These are phyloP conservation scores for Neonectria ditissima DNA, from an alignment of 2,329 filamentous ascomycete genomes.

Conservation along the genomic window DNA sequence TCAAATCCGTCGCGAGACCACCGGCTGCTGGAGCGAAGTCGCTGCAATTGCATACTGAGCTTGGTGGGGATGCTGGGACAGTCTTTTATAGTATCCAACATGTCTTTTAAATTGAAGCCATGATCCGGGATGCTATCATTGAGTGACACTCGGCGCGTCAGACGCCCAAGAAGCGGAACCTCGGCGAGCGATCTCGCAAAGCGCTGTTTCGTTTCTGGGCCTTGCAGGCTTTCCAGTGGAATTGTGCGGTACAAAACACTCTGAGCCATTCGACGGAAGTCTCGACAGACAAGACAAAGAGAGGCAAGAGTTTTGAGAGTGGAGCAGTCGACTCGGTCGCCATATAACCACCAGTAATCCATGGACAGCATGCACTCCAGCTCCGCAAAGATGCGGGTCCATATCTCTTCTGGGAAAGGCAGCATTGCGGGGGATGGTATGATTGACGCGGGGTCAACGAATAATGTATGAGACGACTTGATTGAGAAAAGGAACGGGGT, in stretches of 20 bases:
- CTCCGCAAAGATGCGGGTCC: background rate
- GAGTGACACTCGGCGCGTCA: background rate
- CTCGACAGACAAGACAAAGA: slow-evolving; percentile 23
- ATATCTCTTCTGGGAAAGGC: background rate
- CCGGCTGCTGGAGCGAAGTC: background rate
- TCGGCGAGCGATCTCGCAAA: too few relatives aligned
- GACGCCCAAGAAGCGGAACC: background rate
- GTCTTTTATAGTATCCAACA: background rate
- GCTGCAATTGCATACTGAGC: background rate
- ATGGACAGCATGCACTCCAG: slow-evolving; percentile 11
- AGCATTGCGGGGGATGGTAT: background rate
- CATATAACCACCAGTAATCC: slow-evolving; percentile 20
- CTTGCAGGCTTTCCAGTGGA: background rate
- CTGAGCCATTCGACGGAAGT: slow-evolving; percentile 21
- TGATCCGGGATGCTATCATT: background rate
- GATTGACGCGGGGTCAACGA: background rate
- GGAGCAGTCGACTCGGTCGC: background rate
- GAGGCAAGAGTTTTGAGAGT: background rate
- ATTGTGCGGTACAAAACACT: slow-evolving; percentile 3
- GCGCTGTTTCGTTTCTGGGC: too few relatives aligned
- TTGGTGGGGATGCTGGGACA: background rate
- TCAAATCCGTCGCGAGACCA: background rate
- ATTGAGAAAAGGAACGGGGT: background rate
- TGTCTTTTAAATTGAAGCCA: background rate
- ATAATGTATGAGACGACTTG: background rate